phyloP scores from a whole-genome alignment of 192 early-diverging fungal genomes.

The Dimargaris cristalligena region DNA sequence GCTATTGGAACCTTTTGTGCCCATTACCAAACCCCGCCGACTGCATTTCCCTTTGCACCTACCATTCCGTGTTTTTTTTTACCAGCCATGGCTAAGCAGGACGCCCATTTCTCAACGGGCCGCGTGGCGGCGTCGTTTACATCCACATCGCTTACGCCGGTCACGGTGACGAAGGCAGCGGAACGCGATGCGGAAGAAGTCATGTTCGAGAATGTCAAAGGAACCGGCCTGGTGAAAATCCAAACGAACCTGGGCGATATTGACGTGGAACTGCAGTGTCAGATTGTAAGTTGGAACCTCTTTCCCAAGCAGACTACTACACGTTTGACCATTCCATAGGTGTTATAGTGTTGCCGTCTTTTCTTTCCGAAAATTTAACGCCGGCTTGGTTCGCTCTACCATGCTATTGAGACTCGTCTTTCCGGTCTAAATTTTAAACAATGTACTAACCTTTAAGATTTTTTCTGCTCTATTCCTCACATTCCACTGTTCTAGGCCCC shows the following conservation, averaged over 20 bases:
- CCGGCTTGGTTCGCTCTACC: no score
- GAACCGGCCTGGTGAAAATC: conserved; percentile 60
- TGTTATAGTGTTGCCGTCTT: no score
- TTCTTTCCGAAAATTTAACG: no score
- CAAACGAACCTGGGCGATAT: conserved; percentile 69
- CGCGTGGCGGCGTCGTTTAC: conserved; percentile 66
- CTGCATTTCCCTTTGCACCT: no score
- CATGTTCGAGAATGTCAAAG: conserved; percentile 71
- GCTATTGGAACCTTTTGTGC: no score
- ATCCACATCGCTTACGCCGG: conserved; percentile 59
- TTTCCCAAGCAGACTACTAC: no score
- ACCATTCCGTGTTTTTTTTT: no score
- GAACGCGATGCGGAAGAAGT: conserved; percentile 69
- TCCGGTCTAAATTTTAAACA: no score
- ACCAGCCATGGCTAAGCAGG: conserved; percentile 23
- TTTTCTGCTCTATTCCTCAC: conserved; percentile 16
- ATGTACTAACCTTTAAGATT: no score
- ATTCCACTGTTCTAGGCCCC: conserved; percentile 44
- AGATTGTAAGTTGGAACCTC: conserved; percentile 18
- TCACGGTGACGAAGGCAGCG: conserved; percentile 50
- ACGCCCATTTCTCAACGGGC: conserved; percentile 70
- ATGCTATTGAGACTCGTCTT: no score
- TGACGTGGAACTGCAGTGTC: conserved; percentile 64
- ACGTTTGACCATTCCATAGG: no score
- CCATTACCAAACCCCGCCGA: no score